Evolutionary conservation across 2,329 filamentous ascomycete genomes (phyloP).

Genomic region (Fusarium proliferatum): DNA sequence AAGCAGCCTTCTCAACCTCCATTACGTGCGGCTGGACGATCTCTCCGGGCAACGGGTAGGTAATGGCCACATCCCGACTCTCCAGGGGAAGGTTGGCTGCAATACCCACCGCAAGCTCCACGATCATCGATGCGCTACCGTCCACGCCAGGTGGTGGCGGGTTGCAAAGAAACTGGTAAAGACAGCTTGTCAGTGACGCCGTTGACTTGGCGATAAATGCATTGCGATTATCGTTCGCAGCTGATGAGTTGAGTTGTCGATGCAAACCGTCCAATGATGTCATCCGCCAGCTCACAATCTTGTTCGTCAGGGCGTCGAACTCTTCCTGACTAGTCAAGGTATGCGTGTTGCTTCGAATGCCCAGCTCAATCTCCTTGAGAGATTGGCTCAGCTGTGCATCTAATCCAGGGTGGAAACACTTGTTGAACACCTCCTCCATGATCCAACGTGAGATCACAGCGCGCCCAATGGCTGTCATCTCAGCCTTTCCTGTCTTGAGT

Average conservation of each 20-base stretch:
- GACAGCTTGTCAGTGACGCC: slow-evolving; percentile 71
- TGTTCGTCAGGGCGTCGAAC: slow-evolving; percentile 85
- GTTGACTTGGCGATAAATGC: slow-evolving; percentile 78
- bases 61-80: slow-evolving; percentile 88
- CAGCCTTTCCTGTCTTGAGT: slow-evolving; percentile 87
- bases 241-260: slow-evolving; percentile 72
- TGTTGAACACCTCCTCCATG: slow-evolving; percentile 89
- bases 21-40: slow-evolving; percentile 78
- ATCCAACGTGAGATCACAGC: slow-evolving; percentile 91
- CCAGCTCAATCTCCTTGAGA: slow-evolving; percentile 87
- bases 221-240: slow-evolving; percentile 73
- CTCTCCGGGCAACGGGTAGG: slow-evolving; percentile 84
- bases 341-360: slow-evolving; percentile 82
- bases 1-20: slow-evolving; percentile 82
- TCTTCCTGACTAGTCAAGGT: slow-evolving; percentile 84
- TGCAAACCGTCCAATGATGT: slow-evolving; percentile 92
- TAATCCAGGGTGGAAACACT: slow-evolving; percentile 90
- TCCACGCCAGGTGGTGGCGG: slow-evolving; percentile 85
- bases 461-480: slow-evolving; percentile 96
- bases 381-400: slow-evolving; percentile 80
- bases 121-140: slow-evolving; percentile 89
- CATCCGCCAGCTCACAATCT: slow-evolving; percentile 92
- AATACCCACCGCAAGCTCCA: slow-evolving; percentile 89
- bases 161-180: slow-evolving; percentile 80
- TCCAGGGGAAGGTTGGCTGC: slow-evolving; percentile 88